phyloP scores from a whole-genome alignment of 1,284 basidiomycete genomes.

The Psilocybe mexicana region DNA sequence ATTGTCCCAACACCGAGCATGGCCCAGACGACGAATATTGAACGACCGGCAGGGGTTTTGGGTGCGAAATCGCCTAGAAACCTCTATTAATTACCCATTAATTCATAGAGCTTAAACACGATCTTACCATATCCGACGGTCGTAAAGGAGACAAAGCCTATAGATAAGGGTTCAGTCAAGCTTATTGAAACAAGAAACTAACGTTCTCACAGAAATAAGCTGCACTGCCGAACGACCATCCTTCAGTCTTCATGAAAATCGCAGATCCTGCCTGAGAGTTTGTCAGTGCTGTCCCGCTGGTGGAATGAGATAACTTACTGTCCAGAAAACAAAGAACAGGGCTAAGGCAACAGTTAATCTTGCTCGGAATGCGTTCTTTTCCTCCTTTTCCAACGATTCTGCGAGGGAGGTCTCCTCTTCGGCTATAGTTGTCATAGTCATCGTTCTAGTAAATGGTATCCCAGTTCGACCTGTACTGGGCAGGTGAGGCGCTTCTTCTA shows the following conservation, averaged over 20 bases:
- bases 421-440: constrained; percentile 15
- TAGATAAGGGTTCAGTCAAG: not conserved
- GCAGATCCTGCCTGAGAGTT: constrained; percentile 36
- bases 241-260: constrained; percentile 44
- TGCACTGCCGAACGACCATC: constrained; percentile 43
- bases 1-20: constrained; percentile 75
- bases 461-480: not conserved
- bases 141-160: constrained; percentile 63
- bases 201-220: constrained; percentile 69
- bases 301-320: constrained; percentile 26
- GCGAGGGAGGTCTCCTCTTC: constrained; percentile 28
- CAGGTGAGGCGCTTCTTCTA: not conserved
- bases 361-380: constrained; percentile 38
- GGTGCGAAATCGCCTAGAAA: constrained; percentile 58
- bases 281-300: constrained; percentile 14
- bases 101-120: not conserved
- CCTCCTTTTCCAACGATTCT: constrained; percentile 34
- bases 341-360: constrained; percentile 37
- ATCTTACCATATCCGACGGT: constrained; percentile 64
- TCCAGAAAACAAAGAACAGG: constrained; percentile 46
- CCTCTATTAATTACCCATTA: not conserved
- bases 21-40: constrained; percentile 83
- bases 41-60: constrained; percentile 64
- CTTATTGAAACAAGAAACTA: constrained; percentile 2
- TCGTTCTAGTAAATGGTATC: constrained; percentile 11